phyloP scores from a whole-genome alignment of 495 filamentous ascomycete genomes.

The Bombardia bombarda region DNA sequence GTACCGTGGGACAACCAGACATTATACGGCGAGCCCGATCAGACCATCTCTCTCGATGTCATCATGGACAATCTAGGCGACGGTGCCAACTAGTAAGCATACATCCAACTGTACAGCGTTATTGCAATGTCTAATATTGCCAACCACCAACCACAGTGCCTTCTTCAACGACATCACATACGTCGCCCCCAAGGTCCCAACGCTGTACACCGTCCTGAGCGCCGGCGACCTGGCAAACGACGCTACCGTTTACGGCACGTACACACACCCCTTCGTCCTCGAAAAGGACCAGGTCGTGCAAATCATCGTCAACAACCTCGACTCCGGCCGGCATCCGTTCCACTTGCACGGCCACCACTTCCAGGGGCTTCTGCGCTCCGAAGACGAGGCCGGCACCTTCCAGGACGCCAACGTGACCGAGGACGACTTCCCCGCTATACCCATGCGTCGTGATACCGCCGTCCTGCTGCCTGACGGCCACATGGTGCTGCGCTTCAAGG shows the following conservation, averaged over 20 bases:
- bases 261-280: slow-evolving; percentile 63
- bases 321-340: slow-evolving; percentile 71
- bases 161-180: slow-evolving; percentile 81
- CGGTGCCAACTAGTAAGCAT: slow-evolving; percentile 61
- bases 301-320: slow-evolving; percentile 73
- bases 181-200: slow-evolving; percentile 65
- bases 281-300: slow-evolving; percentile 62
- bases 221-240: slow-evolving; percentile 56
- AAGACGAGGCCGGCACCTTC: slow-evolving; percentile 34
- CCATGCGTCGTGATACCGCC: slow-evolving; percentile 50
- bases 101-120: neutral
- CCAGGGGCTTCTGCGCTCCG: slow-evolving; percentile 49
- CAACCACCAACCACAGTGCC: slow-evolving; percentile 24
- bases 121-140: neutral
- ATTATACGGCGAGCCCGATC: slow-evolving; percentile 50
- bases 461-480: slow-evolving; percentile 47
- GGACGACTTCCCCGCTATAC: slow-evolving; percentile 31
- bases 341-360: slow-evolving; percentile 83
- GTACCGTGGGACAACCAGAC: slow-evolving; percentile 55
- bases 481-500: slow-evolving; percentile 60
- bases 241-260: slow-evolving; percentile 61
- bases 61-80: slow-evolving; percentile 65
- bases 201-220: slow-evolving; percentile 66
- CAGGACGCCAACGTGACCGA: slow-evolving; percentile 34
- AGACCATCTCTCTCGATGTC: slow-evolving; percentile 54